Percentiles rank a stretch among this genome's conserved stretches.
These are phyloP conservation scores for Maudiozyma serrabonitensis DNA, from an alignment of 805 yeast species.

Conservation along the genomic window DNA sequence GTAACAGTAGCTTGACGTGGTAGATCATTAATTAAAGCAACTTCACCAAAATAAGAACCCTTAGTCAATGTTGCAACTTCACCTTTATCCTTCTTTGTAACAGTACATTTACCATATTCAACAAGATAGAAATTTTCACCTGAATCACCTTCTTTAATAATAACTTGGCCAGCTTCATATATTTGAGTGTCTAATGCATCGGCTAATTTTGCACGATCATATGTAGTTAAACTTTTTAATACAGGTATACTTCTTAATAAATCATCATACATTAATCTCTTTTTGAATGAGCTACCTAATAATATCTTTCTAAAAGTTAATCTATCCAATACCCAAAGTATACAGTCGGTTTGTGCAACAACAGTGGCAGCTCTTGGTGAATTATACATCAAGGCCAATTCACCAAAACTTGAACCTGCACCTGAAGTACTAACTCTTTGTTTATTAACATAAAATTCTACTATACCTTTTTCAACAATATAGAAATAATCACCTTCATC, in stretches of 20 bases:
- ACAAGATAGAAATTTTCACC: conserved; percentile 70
- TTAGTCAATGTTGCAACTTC: conserved; percentile 49
- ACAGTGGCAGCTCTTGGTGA: conserved; percentile 97
- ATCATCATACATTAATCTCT: conserved; percentile 82
- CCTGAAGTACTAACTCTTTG: conserved; percentile 63
- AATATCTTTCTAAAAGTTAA: conserved; percentile 85
- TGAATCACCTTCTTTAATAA: conserved; percentile 77
- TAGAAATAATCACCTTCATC: conserved; percentile 18
- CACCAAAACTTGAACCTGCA: conserved; percentile 90
- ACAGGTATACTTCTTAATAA: conserved; percentile 83
- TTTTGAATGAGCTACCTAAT: conserved; percentile 81
- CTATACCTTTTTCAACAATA: conserved; percentile 43
- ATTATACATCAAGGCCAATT: conserved; percentile 93
- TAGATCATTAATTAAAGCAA: conserved; percentile 80
- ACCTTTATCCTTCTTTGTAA: conserved; percentile 51
- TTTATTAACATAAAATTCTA: conserved; percentile 64
- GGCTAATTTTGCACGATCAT: conserved; percentile 85
- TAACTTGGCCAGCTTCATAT: conserved; percentile 59
- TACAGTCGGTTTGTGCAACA: conserved; percentile 56
- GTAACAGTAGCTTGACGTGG: conserved; percentile 93
- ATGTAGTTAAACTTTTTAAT: conserved; percentile 57
- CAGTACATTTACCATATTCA: conserved; percentile 76
- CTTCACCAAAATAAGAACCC: conserved; percentile 95
- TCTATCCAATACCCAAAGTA: conserved; percentile 89
- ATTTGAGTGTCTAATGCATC: conserved; percentile 82